Evolutionary conservation across 1,284 basidiomycete species (phyloP).

Genomic region (Ganoderma multipileum): DNA sequence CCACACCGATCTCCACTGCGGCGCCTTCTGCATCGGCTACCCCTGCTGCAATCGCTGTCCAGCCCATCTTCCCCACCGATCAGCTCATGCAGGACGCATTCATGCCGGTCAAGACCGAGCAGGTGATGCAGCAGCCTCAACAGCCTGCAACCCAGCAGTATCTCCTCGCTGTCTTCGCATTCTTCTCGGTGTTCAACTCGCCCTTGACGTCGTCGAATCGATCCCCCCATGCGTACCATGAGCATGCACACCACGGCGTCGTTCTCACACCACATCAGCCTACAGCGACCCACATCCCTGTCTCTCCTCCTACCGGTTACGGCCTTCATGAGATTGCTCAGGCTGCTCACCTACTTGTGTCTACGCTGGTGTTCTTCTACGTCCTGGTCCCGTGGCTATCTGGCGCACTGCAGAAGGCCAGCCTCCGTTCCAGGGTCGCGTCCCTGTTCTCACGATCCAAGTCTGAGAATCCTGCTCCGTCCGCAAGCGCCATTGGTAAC

Average conservation of each 20-base stretch:
- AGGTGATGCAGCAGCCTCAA: constrained; percentile 18
- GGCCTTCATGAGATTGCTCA: constrained; percentile 60
- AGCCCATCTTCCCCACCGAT: constrained; percentile 30
- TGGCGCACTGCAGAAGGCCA: constrained; percentile 31
- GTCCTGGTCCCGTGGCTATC: constrained; percentile 61
- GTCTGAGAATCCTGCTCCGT: not conserved
- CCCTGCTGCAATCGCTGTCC: constrained; percentile 11
- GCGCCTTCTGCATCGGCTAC: constrained; percentile 25
- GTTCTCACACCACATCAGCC: constrained; percentile 37
- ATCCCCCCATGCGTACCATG: constrained; percentile 33
- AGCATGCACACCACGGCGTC: constrained; percentile 42
- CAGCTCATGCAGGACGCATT: constrained; percentile 28
- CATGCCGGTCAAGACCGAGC: constrained; percentile 28
- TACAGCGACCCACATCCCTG: constrained; percentile 21
- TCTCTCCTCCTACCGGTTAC: constrained; percentile 39
- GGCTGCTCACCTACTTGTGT: constrained; percentile 65
- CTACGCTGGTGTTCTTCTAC: constrained; percentile 64
- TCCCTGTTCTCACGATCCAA: constrained; percentile 24
- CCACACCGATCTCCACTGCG: constrained; percentile 25
- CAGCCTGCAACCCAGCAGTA: constrained; percentile 58
- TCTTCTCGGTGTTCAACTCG: constrained; percentile 81
- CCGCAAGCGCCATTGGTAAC: not conserved
- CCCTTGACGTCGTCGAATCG: constrained; percentile 55
- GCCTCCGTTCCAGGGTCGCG: constrained; percentile 16
- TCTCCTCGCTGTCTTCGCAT: constrained; percentile 75